A percentile compares a stretch with the other conserved stretches of the same genome.
These are phyloP conservation scores for Wickerhamiella shivajii DNA, from an alignment of 805 yeast genomes.

Conservation along the genomic window DNA sequence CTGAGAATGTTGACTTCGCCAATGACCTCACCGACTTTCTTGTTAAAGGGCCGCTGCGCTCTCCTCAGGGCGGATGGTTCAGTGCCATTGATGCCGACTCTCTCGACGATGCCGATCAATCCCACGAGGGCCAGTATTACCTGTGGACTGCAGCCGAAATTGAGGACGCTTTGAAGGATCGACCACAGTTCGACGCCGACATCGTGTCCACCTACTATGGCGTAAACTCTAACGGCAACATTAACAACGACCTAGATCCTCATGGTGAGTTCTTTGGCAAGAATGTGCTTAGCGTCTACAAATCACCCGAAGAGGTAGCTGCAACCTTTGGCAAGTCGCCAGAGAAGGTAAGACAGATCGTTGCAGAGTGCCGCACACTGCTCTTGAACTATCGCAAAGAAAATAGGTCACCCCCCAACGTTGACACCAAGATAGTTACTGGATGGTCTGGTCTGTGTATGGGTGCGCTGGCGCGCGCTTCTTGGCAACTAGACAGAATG, in stretches of 20 bases:
- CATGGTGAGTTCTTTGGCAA: conserved; percentile 21
- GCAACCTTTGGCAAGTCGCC: conserved; percentile 22
- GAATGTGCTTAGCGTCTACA: conserved; percentile 23
- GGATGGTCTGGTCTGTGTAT: conserved; percentile 28
- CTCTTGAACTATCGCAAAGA: conserved; percentile 17
- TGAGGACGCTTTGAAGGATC: conserved; percentile 18
- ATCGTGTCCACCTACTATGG: conserved; percentile 26
- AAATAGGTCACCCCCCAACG: conserved; percentile 19
- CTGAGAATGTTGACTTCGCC: conserved; percentile 12
- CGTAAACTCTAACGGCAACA: conserved; percentile 26
- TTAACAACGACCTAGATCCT: conserved; percentile 23
- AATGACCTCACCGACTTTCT: conserved; percentile 12
- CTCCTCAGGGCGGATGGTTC: conserved; percentile 19
- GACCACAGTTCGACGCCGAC: conserved; percentile 21
- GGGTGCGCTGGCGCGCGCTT: conserved; percentile 25
- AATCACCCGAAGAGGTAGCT: conserved; percentile 20
- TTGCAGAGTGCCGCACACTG: conserved; percentile 17
- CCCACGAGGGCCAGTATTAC: conserved; percentile 25
- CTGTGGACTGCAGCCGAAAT: conserved; percentile 26
- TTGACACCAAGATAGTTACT: conserved; percentile 25
- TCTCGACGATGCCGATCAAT: conserved; percentile 13
- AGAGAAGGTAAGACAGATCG: conserved; percentile 14
- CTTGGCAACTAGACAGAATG: conserved; percentile 12
- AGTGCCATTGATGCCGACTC: conserved; percentile 27
- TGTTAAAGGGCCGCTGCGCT: conserved; percentile 13